Conservation (phyloP, 805 yeast species). For the Ogataea neopini region DNA sequence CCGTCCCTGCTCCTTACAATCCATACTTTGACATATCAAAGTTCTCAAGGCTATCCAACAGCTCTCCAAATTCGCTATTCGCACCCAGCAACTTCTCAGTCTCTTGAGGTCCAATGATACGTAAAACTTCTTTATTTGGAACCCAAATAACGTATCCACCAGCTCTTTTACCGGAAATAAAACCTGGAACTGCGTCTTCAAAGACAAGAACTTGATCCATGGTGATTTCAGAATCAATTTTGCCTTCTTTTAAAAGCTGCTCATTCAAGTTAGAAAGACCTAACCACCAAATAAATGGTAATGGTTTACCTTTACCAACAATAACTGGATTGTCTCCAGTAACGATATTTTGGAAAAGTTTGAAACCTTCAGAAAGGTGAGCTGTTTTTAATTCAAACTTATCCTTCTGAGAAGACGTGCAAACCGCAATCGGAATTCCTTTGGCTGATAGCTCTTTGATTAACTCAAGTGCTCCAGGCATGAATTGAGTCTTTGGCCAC, state of each 20-base stretch:
- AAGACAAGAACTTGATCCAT: constrained; percentile 85
- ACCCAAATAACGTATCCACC: constrained; percentile 92
- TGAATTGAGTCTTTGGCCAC: constrained; percentile 66
- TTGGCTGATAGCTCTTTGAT: constrained; percentile 51
- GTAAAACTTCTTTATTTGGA: constrained; percentile 76
- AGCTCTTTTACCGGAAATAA: constrained; percentile 77
- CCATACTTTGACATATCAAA: constrained; percentile 54
- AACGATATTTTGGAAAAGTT: constrained; percentile 61
- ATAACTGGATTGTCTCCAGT: constrained; percentile 89
- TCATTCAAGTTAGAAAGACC: constrained; percentile 73
- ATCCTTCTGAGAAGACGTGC: constrained; percentile 72
- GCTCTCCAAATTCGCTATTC: constrained; percentile 50
- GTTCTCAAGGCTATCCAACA: constrained; percentile 51
- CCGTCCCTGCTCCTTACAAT: constrained; percentile 25
- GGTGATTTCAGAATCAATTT: constrained; percentile 44
- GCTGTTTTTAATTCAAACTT: constrained; percentile 73
- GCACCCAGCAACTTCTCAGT: constrained; percentile 45
- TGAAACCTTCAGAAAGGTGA: constrained; percentile 60
- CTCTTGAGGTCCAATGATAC: constrained; percentile 51
- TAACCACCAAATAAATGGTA: constrained; percentile 87
- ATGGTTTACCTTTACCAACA: constrained; percentile 87
- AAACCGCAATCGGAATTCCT: constrained; percentile 80
- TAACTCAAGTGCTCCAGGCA: constrained; percentile 86
- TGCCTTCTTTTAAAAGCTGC: constrained; percentile 42
- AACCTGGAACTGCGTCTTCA: constrained; percentile 96